Evolutionary conservation across 2,329 filamentous ascomycete genomes (phyloP), one percentile per base, ranked within the genome.

Genomic region (Pseudocercospora eumusae): DNA sequence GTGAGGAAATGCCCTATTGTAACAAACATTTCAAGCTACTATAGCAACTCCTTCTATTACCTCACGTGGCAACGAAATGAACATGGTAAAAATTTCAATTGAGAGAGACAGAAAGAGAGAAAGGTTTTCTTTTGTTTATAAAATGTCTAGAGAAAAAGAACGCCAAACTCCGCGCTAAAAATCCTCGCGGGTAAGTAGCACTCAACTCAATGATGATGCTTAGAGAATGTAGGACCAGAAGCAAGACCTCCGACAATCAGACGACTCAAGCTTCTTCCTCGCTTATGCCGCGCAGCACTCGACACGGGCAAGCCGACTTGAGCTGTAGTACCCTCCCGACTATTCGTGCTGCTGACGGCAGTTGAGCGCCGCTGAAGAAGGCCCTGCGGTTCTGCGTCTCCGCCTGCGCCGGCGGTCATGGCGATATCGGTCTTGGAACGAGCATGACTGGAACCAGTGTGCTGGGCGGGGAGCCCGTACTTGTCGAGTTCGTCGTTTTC

Each of bases 211-310:
- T n/a, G n/a, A n/a, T n/a, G n/a, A 23, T 65, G 61, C 65, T 72
- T 72, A 23, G 66, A 63, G 33, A 64, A 62, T n/a, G 69, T 73
- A 33, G 72, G 72, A 3, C 71, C 71, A 50, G 72, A 70, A 57
- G 60, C 62, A 42, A 74, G 50, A 1, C 66, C 71, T 13, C 71
- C 63, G 13, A 64, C 62, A 2, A 73, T 57, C n/a, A 74, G 60
- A 18, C 64, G 60, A 44, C 66, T 65, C 45, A 74, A 31, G 45
- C 69, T 73, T 20, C 65, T 62, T 6, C 64, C 60, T 9, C 66
- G 59, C 40, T 61, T 65, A 10, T 68, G 67, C 42, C 57, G 56
- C 60, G 61, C 45, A 49, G 21, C 50, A 61, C 59, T 40, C 2
- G 31, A 33, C 31, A 33, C 31, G 3, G 36, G 36, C 36, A 40